These are phyloP conservation scores for Hemerocallis citrina DNA, from an alignment of 106 monocot species.

Conservation along the genomic window DNA sequence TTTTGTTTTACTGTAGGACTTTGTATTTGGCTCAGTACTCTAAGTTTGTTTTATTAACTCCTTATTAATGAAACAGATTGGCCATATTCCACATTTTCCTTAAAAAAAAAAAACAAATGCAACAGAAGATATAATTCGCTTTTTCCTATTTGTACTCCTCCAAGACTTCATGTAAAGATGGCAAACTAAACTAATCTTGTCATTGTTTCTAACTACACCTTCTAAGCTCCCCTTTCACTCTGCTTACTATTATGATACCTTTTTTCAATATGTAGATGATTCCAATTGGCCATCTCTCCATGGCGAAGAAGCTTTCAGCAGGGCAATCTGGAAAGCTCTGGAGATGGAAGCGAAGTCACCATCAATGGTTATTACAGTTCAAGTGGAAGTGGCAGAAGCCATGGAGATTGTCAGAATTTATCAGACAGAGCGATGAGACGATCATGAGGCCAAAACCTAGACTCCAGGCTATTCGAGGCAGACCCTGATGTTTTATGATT, in stretches of 20 bases:
- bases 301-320: conserved; percentile 53
- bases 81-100: too few species aligned
- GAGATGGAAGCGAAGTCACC: conserved; percentile 98
- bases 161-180: too few species aligned
- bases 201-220: background rate
- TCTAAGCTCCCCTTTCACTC: background rate
- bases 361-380: conserved; percentile 92
- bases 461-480: conserved; percentile 19
- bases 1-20: too few species aligned
- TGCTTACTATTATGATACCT: background rate
- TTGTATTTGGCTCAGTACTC: too few species aligned
- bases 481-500: conserved; percentile 1
- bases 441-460: conserved; percentile 60
- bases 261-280: conserved; percentile 41
- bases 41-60: too few species aligned
- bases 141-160: too few species aligned
- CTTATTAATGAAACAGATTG: too few species aligned
- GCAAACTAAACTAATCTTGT: too few species aligned
- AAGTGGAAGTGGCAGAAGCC: conserved; percentile 99
- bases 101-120: too few species aligned
- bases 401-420: conserved; percentile 86
- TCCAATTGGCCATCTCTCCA: conserved; percentile 50
- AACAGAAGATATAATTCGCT: too few species aligned
- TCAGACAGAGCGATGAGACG: conserved; percentile 76
- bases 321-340: conserved; percentile 77